These are phyloP conservation scores for Lactarius deliciosus DNA, from an alignment of 768 basidiomycete genomes.

Conservation along the genomic window DNA sequence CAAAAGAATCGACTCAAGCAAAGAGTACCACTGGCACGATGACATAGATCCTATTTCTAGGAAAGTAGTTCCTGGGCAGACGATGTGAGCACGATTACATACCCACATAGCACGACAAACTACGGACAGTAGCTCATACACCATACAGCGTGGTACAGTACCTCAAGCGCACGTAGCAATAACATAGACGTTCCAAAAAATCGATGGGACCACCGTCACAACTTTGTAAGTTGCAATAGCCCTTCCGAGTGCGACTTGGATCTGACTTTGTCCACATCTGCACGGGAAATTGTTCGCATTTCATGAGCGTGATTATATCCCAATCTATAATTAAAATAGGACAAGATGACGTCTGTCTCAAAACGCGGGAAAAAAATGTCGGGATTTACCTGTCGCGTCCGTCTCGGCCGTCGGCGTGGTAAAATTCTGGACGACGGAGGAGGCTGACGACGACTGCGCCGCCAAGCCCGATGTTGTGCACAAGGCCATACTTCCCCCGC, in stretches of 20 bases:
- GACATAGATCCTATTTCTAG: no score
- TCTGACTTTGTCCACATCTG: conserved; percentile 75
- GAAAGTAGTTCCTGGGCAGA: no score
- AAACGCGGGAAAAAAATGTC: no score
- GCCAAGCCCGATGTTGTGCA: conserved; percentile 83
- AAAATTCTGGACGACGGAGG: conserved; percentile 82
- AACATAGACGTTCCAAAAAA: background rate
- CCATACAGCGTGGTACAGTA: background rate
- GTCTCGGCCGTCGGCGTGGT: conserved; percentile 57
- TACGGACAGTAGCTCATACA: background rate
- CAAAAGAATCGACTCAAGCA: no score
- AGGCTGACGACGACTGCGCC: conserved; percentile 78
- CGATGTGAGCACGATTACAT: background rate
- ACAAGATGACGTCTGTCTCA: no score
- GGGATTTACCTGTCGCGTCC: conserved; percentile 56
- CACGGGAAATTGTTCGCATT: conserved; percentile 57
- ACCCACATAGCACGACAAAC: background rate
- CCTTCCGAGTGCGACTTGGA: conserved; percentile 56
- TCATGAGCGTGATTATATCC: conserved; percentile 82
- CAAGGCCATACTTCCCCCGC: conserved; percentile 75
- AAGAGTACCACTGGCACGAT: no score
- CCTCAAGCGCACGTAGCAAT: background rate
- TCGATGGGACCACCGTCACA: conserved; percentile 34
- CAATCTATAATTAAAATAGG: background rate
- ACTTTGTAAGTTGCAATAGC: conserved; percentile 42